phyloP scores from a whole-genome alignment of 73 alveolate species.

The Tetrahymena borealis region DNA sequence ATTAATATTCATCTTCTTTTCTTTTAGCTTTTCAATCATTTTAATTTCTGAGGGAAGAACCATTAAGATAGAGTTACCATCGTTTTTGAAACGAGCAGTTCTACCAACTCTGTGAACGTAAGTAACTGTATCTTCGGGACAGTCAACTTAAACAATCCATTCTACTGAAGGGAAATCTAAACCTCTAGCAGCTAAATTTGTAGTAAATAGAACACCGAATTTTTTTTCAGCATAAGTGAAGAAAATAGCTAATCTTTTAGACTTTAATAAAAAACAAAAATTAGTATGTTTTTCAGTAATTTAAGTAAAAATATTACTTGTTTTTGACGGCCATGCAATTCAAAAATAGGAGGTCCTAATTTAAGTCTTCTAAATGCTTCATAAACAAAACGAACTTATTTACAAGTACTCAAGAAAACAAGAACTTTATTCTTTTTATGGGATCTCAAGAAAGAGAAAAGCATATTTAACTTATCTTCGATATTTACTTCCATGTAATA shows the following conservation, averaged over 20 bases:
- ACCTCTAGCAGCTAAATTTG: constrained; percentile 92
- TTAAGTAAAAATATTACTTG: constrained; percentile 14
- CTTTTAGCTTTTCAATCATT: constrained; percentile 61
- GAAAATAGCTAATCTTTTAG: constrained; percentile 82
- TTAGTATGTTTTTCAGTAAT: background rate
- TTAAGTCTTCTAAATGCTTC: constrained; percentile 70
- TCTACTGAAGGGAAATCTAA: constrained; percentile 91
- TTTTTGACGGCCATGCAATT: constrained; percentile 83
- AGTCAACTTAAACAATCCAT: constrained; percentile 85
- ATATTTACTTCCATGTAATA: constrained; percentile 63
- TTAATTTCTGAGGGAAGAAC: constrained; percentile 68
- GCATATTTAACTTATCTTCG: constrained; percentile 82
- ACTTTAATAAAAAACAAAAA: background rate
- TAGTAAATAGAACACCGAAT: constrained; percentile 70
- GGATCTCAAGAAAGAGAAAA: constrained; percentile 84
- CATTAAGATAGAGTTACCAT: constrained; percentile 88
- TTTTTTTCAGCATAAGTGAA: constrained; percentile 73
- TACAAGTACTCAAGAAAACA: constrained; percentile 78
- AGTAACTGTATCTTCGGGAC: constrained; percentile 79
- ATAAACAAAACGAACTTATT: constrained; percentile 77
- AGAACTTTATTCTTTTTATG: constrained; percentile 77
- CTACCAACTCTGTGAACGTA: constrained; percentile 94
- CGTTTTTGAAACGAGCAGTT: constrained; percentile 92
- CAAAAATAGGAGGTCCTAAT: constrained; percentile 60
- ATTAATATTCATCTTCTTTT: constrained; percentile 64